A percentile compares a stretch with the other conserved stretches of the same genome.
These are phyloP conservation scores for Fusarium coffeatum DNA, from an alignment of 2,329 filamentous ascomycete species.

Conservation along the genomic window DNA sequence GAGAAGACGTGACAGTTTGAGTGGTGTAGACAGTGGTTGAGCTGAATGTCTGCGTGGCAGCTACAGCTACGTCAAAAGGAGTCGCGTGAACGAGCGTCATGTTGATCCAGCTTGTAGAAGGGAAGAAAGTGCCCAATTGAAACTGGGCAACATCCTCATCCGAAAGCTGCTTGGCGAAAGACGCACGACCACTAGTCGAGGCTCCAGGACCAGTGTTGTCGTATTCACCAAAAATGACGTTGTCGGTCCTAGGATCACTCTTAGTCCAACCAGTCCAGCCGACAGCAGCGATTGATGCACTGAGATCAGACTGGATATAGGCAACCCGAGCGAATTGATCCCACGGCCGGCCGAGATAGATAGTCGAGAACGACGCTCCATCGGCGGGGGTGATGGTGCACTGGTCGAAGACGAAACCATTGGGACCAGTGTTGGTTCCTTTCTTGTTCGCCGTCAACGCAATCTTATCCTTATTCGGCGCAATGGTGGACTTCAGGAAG, in stretches of 20 bases:
- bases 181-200: slow-evolving; percentile 32
- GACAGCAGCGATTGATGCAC: slow-evolving; percentile 15
- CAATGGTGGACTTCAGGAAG: slow-evolving; percentile 53
- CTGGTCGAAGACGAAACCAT: slow-evolving; percentile 51
- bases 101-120: slow-evolving; percentile 39
- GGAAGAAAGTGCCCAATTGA: slow-evolving; percentile 36
- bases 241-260: slow-evolving; percentile 35
- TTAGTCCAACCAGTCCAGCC: slow-evolving; percentile 43
- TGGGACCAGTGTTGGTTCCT: slow-evolving; percentile 51
- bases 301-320: slow-evolving; percentile 36
- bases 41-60: slow-evolving; percentile 15
- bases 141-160: slow-evolving; percentile 24
- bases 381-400: slow-evolving; percentile 47
- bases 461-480: slow-evolving; percentile 48
- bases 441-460: slow-evolving; percentile 54
- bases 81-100: slow-evolving; percentile 37
- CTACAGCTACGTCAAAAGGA: slow-evolving; percentile 30
- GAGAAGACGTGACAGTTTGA: slow-evolving; percentile 27
- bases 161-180: slow-evolving; percentile 36
- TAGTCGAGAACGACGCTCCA: slow-evolving; percentile 39
- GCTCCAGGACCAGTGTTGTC: slow-evolving; percentile 37
- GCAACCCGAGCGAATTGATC: slow-evolving; percentile 41
- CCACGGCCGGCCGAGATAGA: slow-evolving; percentile 42
- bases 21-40: slow-evolving; percentile 39
- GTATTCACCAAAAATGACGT: slow-evolving; percentile 39